A percentile compares a stretch with the other conserved stretches of the same genome.
Evolutionary conservation across 2,329 filamentous ascomycete species (phyloP).

Genomic region (Bipolaris gigantea): DNA sequence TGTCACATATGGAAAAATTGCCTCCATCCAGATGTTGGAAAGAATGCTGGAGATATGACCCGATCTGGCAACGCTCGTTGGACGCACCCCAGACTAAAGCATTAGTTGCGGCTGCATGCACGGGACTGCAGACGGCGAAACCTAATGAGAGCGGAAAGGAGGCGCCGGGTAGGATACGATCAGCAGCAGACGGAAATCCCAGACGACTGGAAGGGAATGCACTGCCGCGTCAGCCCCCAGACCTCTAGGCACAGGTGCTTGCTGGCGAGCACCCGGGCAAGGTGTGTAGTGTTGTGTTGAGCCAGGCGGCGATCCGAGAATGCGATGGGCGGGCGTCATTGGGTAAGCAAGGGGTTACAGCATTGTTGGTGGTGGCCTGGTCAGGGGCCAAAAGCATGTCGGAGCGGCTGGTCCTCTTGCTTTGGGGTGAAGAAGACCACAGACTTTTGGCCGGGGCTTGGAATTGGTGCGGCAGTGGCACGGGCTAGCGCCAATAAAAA

Average conservation of each 20-base stretch:
- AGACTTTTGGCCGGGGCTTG: slow-evolving; percentile 19
- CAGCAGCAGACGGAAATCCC: background rate
- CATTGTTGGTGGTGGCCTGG: slow-evolving; percentile 12
- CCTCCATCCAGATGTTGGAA: slow-evolving; percentile 16
- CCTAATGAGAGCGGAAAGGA: slow-evolving; percentile 6
- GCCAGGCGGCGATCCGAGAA: slow-evolving; percentile 8
- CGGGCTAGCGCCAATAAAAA: slow-evolving; percentile 23
- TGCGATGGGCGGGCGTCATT: slow-evolving; percentile 21
- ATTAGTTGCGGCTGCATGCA: slow-evolving; percentile 10
- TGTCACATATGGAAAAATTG: slow-evolving; percentile 26
- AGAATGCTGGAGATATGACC: slow-evolving; percentile 19
- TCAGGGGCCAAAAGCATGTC: slow-evolving; percentile 21
- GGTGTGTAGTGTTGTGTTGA: slow-evolving; percentile 25
- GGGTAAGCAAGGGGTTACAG: slow-evolving; percentile 22
- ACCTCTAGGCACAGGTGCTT: background rate
- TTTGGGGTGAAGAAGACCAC: slow-evolving; percentile 20
- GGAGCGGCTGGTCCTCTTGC: slow-evolving; percentile 22
- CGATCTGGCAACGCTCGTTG: slow-evolving; percentile 13
- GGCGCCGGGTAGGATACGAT: background rate
- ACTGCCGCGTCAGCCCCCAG: slow-evolving; percentile 1
- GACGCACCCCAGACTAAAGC: slow-evolving; percentile 12
- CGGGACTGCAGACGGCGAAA: slow-evolving; percentile 1
- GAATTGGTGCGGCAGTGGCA: slow-evolving; percentile 17
- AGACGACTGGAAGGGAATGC: slow-evolving; percentile 1
- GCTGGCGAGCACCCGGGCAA: slow-evolving; percentile 2